Conservation (phyloP, 176 grass and related monocot species). For the Carex parvula region DNA sequence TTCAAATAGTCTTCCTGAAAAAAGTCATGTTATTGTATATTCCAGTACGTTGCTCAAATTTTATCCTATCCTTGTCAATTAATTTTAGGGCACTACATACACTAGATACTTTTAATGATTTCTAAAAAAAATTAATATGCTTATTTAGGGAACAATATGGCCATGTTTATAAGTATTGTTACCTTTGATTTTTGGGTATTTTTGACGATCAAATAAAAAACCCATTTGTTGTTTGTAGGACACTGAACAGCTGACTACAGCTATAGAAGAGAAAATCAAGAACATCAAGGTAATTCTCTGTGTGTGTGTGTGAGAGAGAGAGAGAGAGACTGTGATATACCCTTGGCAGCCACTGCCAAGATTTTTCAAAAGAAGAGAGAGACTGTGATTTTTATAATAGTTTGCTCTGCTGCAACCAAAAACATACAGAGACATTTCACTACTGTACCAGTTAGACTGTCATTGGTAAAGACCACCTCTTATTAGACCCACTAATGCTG, state of each 20-base stretch:
- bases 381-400: background rate
- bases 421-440: background rate
- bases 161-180: background rate
- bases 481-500: background rate
- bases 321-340: background rate
- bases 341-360: background rate
- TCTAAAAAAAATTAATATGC: background rate
- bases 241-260: slow-evolving; percentile 35
- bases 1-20: background rate
- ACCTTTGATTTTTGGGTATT: background rate
- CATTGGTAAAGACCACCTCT: background rate
- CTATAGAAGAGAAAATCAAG: slow-evolving; percentile 34
- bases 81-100: background rate
- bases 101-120: background rate
- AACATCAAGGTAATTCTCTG: slow-evolving; percentile 34
- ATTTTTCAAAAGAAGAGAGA: background rate
- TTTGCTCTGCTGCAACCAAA: background rate
- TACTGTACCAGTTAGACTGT: background rate
- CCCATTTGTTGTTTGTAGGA: slow-evolving; percentile 35
- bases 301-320: background rate
- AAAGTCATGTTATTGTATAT: background rate
- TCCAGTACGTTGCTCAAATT: background rate
- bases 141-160: background rate
- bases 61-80: background rate
- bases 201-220: background rate